These are phyloP conservation scores for Microcera coccophila DNA, from an alignment of 2,329 filamentous ascomycete genomes.

Conservation along the genomic window DNA sequence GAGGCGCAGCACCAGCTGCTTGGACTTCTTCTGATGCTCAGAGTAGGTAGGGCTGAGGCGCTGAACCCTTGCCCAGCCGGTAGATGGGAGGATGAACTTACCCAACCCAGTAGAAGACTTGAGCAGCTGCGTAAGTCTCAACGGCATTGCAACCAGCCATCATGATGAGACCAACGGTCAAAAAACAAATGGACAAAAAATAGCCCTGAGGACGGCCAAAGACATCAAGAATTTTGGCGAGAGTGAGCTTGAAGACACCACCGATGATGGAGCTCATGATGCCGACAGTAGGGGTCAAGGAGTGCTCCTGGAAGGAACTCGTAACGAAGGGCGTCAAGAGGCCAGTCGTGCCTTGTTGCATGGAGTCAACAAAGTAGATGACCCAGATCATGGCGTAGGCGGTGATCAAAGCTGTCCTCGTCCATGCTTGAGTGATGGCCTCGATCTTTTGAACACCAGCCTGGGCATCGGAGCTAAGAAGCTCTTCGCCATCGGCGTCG, in stretches of 20 bases:
- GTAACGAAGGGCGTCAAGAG: conserved; percentile 43
- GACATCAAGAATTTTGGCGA: conserved; percentile 61
- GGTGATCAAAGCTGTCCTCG: conserved; percentile 33
- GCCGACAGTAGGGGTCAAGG: conserved; percentile 46
- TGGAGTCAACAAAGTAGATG: conserved; percentile 45
- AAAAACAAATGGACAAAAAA: conserved; percentile 46
- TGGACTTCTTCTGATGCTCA: conserved; percentile 3
- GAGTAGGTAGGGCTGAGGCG: conserved; percentile 2
- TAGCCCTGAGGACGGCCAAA: conserved; percentile 61
- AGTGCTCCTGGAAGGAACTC: conserved; percentile 46
- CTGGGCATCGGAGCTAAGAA: conserved; percentile 18
- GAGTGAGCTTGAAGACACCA: conserved; percentile 57
- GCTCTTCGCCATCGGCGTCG: conserved; percentile 1
- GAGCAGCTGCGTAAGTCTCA: conserved; percentile 48
- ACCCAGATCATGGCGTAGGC: conserved; percentile 42
- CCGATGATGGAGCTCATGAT: conserved; percentile 49
- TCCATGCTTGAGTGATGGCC: conserved; percentile 39
- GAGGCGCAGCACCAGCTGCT: conserved; percentile 7
- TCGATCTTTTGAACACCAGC: conserved; percentile 39
- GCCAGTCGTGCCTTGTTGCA: conserved; percentile 38
- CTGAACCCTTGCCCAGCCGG: neutral
- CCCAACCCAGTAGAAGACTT: conserved; percentile 53
- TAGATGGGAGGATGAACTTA: neutral
- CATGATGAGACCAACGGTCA: conserved; percentile 51
- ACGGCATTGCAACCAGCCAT: conserved; percentile 55